Evolutionary conservation across 1,284 basidiomycete species (phyloP), one percentile per base, ranked within the genome.

Genomic region (Marasmius oreades): DNA sequence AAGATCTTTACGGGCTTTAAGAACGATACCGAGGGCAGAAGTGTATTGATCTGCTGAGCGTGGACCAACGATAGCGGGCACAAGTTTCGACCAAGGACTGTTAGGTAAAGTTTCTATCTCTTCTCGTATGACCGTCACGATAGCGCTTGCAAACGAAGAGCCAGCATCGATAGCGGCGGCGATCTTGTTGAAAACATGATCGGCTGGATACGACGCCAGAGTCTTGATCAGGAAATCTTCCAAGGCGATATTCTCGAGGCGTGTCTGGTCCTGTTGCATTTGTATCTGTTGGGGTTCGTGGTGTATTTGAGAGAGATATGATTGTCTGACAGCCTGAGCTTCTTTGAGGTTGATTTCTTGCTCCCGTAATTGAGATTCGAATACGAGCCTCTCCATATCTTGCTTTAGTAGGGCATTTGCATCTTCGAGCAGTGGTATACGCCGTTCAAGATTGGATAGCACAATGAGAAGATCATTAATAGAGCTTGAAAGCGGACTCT

Each of bases 11-110:
- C 79, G 71, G 37, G 77, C 68, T 55, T 69, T 71, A 55, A 82
- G 68, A 20, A 76, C 77, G 65, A 78, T 64, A 53, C 77, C 69
- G 55, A 83, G 72, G 28, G 79, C 78, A 7, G 80, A 77, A 23
- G 73, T 65, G 63, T 82, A 82, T 51, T 79, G 73, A 28, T 76
- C 76, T 45, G 71, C 68, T 8, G 77, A 74, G 23, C 76, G 75
- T 44, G 71, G 67, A 22, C 73, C 72, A 42, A 70, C 70, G 42
- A 78, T 61, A 12, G 75, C 69, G 46, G 78, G 73, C 20, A 77
- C 70, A 47, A 82, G 71, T 31, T 63, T 70, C 7, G 77, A 73
- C 77, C 81, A 79, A 11, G 74, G 67, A 51, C 74, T 74, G 22
- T 61, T 70, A 16, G 70, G 69, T 14, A 16, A 11, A 26, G 69